Evolutionary conservation across 257 asterid genomes (phyloP).

Genomic region (Solanum corneliomulleri): DNA sequence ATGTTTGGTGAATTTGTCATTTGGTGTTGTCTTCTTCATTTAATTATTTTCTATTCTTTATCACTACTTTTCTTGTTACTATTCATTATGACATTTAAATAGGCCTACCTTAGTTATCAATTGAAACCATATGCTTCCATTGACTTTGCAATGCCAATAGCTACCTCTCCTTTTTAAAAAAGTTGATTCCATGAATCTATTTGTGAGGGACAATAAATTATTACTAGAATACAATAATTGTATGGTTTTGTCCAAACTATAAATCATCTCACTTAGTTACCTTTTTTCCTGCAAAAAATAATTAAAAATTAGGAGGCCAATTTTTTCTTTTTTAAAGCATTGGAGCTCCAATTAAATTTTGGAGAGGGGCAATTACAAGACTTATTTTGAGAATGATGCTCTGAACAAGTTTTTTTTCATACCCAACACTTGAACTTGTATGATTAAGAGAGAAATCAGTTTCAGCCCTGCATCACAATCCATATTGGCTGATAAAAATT

Average conservation of each 20-base stretch:
- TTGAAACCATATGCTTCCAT: conserved; percentile 11
- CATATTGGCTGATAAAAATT: too few species aligned
- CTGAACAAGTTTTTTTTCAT: too few species aligned
- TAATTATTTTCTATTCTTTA: neutral
- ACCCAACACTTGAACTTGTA: too few species aligned
- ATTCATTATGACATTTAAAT: neutral
- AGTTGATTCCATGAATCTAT: neutral
- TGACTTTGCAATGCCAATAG: conserved; percentile 5
- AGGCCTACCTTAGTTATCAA: neutral
- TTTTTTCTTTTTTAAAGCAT: neutral
- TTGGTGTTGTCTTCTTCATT: conserved; percentile 1
- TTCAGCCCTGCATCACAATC: too few species aligned
- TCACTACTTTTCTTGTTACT: neutral
- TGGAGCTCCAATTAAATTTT: too few species aligned
- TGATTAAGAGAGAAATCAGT: too few species aligned
- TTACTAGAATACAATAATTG: neutral
- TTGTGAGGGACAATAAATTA: neutral
- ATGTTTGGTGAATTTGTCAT: neutral
- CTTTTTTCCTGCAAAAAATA: neutral
- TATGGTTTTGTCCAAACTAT: neutral
- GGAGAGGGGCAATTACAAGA: too few species aligned
- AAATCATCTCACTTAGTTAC: neutral
- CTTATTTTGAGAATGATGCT: too few species aligned
- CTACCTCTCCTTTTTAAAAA: neutral
- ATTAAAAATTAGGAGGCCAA: neutral